Evolutionary conservation across 164 flowering plant genomes (phyloP).

Genomic region (Sextonia rubra): DNA sequence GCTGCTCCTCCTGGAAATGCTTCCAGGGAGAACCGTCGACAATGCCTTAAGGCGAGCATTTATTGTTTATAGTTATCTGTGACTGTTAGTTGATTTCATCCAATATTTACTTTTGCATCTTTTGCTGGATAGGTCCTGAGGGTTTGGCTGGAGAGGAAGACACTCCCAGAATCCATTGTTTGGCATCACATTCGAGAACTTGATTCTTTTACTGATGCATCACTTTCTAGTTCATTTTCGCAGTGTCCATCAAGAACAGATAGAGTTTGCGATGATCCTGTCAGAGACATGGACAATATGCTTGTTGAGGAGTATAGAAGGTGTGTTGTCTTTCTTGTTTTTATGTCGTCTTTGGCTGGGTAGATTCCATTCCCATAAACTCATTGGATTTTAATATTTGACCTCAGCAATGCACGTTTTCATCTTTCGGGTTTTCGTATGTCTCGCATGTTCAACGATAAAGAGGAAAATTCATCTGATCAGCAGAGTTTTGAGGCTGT

Average conservation of each 20-base stretch:
- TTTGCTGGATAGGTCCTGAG: constrained; percentile 62
- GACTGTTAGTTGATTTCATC: background rate
- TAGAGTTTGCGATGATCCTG: constrained; percentile 83
- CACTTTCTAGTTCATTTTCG: constrained; percentile 42
- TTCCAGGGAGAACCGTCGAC: constrained; percentile 83
- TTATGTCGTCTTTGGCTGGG: background rate
- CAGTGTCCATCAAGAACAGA: constrained; percentile 70
- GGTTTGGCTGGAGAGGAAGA: constrained; percentile 82
- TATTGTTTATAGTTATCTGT: background rate
- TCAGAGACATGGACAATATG: constrained; percentile 94
- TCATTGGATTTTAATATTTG: constrained; percentile 16
- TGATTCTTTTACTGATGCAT: constrained; percentile 41
- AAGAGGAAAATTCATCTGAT: constrained; percentile 74
- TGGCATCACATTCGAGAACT: constrained; percentile 78
- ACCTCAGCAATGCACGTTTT: constrained; percentile 83
- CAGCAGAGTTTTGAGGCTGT: constrained; percentile 83
- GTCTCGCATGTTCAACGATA: constrained; percentile 80
- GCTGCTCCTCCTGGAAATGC: constrained; percentile 90
- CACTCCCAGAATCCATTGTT: constrained; percentile 71
- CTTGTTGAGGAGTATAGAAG: constrained; percentile 97
- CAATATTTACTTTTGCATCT: background rate
- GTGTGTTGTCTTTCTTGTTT: constrained; percentile 27
- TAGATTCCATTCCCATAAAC: background rate
- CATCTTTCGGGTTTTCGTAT: constrained; percentile 82
- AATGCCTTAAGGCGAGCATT: constrained; percentile 73